Conservation (phyloP, 2,329 filamentous ascomycete genomes). For the Aspergillus sp. region DNA sequence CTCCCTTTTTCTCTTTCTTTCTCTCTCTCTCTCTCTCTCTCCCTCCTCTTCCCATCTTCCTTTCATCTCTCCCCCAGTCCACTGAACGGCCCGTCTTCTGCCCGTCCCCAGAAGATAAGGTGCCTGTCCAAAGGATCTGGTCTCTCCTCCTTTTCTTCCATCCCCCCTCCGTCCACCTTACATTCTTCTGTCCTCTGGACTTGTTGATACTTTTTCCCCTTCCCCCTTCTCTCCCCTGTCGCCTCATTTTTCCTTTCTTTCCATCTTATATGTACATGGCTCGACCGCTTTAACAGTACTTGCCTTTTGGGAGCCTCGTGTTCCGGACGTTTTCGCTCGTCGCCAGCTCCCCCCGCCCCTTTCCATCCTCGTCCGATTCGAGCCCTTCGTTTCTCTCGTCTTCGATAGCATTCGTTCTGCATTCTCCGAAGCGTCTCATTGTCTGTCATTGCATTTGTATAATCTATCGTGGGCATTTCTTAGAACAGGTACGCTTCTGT, state of each 20-base stretch:
- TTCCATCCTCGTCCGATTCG: conserved; percentile 24
- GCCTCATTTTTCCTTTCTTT: conserved; percentile 11
- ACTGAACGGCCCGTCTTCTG: conserved; percentile 28
- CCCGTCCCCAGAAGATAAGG: conserved; percentile 25
- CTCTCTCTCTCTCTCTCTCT: conserved; percentile 16
- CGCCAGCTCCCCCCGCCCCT: conserved; percentile 22
- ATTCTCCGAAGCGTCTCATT: conserved; percentile 18
- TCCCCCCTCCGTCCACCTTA: conserved; percentile 5
- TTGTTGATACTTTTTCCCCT: conserved; percentile 9
- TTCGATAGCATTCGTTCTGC: conserved; percentile 23
- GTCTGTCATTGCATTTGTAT: conserved; percentile 32
- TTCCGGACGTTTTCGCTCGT: conserved; percentile 26
- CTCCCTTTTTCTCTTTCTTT: conserved; percentile 19
- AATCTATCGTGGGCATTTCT: conserved; percentile 25
- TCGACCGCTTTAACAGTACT: conserved; percentile 25
- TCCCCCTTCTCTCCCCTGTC: conserved; percentile 7
- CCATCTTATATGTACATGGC: conserved; percentile 32
- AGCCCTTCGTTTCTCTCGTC: conserved; percentile 25
- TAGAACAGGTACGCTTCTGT: conserved; percentile 28
- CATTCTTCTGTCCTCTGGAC: conserved; percentile 9
- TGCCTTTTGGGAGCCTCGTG: conserved; percentile 26
- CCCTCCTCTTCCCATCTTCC: conserved; percentile 12
- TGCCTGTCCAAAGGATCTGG: conserved; percentile 28
- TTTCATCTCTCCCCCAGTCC: conserved; percentile 15
- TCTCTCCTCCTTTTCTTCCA: conserved; percentile 17